A percentile compares a stretch with the other conserved stretches of the same genome.
Evolutionary conservation across 2,329 filamentous ascomycete genomes (phyloP).

Genomic region (Fusarium secorum): DNA sequence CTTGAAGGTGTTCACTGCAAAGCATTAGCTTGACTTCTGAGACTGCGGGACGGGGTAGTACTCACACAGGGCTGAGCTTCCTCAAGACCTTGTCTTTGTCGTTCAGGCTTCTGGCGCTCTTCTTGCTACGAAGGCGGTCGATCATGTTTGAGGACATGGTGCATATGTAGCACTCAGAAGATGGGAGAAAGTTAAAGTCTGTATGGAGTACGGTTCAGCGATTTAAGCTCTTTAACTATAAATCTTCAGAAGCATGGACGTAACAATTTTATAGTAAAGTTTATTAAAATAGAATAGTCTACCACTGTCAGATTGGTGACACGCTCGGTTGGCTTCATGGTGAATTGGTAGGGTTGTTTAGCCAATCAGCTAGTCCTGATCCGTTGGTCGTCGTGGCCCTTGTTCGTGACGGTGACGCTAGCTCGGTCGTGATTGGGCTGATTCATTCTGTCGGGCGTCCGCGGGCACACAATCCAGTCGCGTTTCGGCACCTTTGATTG

Average conservation of each 20-base stretch:
- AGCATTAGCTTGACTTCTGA: background rate
- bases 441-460: background rate
- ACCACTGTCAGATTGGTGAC: background rate
- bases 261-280: background rate
- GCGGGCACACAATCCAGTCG: background rate
- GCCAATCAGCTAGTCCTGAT: background rate
- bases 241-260: background rate
- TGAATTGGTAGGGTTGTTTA: background rate
- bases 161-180: fast-evolving
- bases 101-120: background rate
- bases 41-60: fast-evolving
- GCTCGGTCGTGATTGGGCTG: background rate
- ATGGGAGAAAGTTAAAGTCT: background rate
- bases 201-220: background rate
- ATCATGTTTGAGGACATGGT: background rate
- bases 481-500: background rate
- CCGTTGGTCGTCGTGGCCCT: background rate
- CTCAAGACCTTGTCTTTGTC: background rate
- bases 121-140: background rate
- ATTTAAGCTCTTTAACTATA: background rate
- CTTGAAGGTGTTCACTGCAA: conserved; percentile 1
- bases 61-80: conserved; percentile 20
- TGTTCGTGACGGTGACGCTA: background rate
- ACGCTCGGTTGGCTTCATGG: background rate
- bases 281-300: background rate